phyloP scores from a whole-genome alignment of 495 filamentous ascomycete genomes.

The Penicillium paradoxum region DNA sequence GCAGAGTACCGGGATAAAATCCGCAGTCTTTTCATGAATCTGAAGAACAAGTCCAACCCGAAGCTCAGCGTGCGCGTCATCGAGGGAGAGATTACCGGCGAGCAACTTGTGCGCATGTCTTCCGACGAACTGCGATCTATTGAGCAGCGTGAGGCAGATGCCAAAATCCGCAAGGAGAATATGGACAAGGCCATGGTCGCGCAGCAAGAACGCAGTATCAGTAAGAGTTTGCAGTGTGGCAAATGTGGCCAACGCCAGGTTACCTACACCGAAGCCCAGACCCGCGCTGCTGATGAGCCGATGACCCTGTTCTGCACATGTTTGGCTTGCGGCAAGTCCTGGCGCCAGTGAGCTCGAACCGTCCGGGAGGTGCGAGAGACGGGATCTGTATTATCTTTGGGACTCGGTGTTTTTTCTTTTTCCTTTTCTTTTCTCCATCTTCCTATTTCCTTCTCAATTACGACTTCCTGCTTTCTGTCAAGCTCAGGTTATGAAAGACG shows the following conservation, averaged over 20 bases:
- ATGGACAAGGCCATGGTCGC: slow-evolving; percentile 71
- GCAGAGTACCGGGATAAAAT: slow-evolving; percentile 77
- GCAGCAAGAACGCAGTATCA: slow-evolving; percentile 72
- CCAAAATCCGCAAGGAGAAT: slow-evolving; percentile 75
- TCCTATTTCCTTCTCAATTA: neutral
- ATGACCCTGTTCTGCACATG: slow-evolving; percentile 47
- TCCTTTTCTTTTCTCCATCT: neutral
- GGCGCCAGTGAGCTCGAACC: slow-evolving; percentile 35
- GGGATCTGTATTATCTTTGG: slow-evolving; percentile 18
- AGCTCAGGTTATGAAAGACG: slow-evolving; percentile 3
- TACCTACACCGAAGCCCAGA: slow-evolving; percentile 92
- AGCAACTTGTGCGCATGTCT: slow-evolving; percentile 68
- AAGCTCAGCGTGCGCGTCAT: slow-evolving; percentile 71
- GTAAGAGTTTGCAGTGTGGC: slow-evolving; percentile 76
- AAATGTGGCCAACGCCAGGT: slow-evolving; percentile 91
- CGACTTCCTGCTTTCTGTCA: slow-evolving; percentile 2
- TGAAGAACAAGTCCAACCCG: slow-evolving; percentile 86
- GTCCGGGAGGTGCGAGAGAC: neutral
- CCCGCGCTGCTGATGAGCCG: slow-evolving; percentile 78
- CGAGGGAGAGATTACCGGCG: slow-evolving; percentile 61
- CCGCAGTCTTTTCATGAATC: slow-evolving; percentile 84
- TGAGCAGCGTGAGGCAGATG: slow-evolving; percentile 62
- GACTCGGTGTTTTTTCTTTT: slow-evolving; percentile 12
- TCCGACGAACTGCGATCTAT: slow-evolving; percentile 74
- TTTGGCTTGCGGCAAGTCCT: slow-evolving; percentile 48